These are phyloP conservation scores for Eimeria praecox DNA, from an alignment of 169 alveolate genomes.

Conservation along the genomic window DNA sequence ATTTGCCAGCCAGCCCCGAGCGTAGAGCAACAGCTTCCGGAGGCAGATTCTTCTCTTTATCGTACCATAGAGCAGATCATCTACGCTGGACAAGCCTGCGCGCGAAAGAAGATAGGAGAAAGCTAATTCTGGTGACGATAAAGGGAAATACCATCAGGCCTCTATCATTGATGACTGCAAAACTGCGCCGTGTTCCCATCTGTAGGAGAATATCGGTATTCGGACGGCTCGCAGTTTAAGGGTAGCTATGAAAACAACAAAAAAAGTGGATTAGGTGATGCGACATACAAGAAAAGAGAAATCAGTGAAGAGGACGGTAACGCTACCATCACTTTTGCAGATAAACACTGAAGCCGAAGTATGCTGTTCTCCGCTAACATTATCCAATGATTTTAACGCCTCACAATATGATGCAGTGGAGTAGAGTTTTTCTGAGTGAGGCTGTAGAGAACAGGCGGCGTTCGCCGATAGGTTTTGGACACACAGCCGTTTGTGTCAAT, in stretches of 20 bases:
- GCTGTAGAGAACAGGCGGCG: background rate
- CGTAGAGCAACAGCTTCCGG: background rate
- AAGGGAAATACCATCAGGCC: background rate
- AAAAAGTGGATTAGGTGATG: slow-evolving; percentile 69
- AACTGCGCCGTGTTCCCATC: background rate
- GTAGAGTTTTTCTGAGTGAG: background rate
- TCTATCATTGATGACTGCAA: background rate
- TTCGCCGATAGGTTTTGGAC: too few species aligned
- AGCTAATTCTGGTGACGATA: background rate
- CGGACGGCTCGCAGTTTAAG: slow-evolving; percentile 64
- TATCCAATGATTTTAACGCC: background rate
- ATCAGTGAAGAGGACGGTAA: slow-evolving; percentile 57
- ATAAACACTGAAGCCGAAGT: background rate
- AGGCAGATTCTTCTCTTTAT: background rate
- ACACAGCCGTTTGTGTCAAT: background rate
- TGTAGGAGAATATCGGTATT: slow-evolving; percentile 50
- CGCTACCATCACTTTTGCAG: background rate
- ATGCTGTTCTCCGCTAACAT: background rate
- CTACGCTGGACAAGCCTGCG: background rate
- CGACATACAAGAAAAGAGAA: slow-evolving; percentile 48
- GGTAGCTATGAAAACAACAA: slow-evolving; percentile 77
- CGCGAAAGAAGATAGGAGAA: background rate
- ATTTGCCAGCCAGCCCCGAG: background rate
- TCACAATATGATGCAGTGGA: background rate
- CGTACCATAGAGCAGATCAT: background rate